Conservation (phyloP, 1,284 basidiomycete genomes). For the Entoloma clypeatum region DNA sequence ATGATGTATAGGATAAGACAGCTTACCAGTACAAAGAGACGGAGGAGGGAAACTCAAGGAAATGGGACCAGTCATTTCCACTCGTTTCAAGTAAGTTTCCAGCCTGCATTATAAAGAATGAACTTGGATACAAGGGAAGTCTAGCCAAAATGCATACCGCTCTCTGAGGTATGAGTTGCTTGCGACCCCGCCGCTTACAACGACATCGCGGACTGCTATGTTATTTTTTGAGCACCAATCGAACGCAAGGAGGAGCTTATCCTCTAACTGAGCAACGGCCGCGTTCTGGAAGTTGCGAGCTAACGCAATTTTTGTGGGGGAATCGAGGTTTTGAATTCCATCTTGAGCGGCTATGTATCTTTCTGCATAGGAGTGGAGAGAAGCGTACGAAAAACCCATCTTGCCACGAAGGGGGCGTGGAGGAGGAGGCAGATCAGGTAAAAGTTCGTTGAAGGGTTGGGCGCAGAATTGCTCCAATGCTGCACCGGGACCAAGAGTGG, state of each 20-base stretch:
- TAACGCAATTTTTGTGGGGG: slow-evolving; percentile 40
- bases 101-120: slow-evolving; percentile 9
- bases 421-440: slow-evolving; percentile 39
- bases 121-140: background rate
- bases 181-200: slow-evolving; percentile 89
- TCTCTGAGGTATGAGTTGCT: slow-evolving; percentile 71
- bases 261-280: slow-evolving; percentile 69
- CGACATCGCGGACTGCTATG: slow-evolving; percentile 51
- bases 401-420: slow-evolving; percentile 52
- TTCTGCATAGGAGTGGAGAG: slow-evolving; percentile 65
- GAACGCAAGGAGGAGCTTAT: slow-evolving; percentile 67
- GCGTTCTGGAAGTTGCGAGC: slow-evolving; percentile 72
- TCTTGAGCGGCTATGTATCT: slow-evolving; percentile 41
- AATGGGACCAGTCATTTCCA: slow-evolving; percentile 26
- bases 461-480: slow-evolving; percentile 71
- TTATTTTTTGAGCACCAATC: slow-evolving; percentile 39
- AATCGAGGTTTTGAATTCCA: slow-evolving; percentile 35
- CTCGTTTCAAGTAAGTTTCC: slow-evolving; percentile 6
- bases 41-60: slow-evolving; percentile 66
- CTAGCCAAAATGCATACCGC: slow-evolving; percentile 43
- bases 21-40: slow-evolving; percentile 74
- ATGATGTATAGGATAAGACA: background rate
- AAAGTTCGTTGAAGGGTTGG: slow-evolving; percentile 25
- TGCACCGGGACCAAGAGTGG: slow-evolving; percentile 64
- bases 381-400: slow-evolving; percentile 75